These are phyloP conservation scores for Metarhizium guizhouense DNA, from an alignment of 2,329 filamentous ascomycete genomes.

Conservation along the genomic window DNA sequence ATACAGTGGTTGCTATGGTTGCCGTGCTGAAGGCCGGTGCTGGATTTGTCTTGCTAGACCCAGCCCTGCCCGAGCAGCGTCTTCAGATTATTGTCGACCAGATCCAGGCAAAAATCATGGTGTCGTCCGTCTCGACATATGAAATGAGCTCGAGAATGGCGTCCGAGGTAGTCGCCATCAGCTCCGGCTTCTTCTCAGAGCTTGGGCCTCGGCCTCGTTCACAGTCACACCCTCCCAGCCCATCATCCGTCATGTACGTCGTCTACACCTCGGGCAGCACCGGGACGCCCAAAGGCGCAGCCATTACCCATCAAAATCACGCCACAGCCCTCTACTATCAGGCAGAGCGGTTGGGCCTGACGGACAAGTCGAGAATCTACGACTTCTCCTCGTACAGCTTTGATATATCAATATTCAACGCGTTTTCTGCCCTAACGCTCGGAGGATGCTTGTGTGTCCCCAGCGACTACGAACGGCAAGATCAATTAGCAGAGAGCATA, in stretches of 20 bases:
- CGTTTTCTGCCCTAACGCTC: too few species aligned
- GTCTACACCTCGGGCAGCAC: conserved; percentile 8
- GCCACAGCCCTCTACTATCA: too few species aligned
- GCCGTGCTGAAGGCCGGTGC: conserved; percentile 12
- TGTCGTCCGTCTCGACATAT: neutral
- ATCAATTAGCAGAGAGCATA: too few species aligned
- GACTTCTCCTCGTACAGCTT: too few species aligned
- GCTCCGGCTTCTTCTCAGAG: neutral
- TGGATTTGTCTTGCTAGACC: conserved; percentile 9
- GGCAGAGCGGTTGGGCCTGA: conserved; percentile 1
- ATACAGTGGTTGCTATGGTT: conserved; percentile 11
- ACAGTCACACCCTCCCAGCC: neutral
- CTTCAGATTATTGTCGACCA: neutral
- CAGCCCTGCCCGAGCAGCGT: conserved; percentile 3
- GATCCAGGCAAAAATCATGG: neutral
- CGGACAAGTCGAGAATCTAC: neutral
- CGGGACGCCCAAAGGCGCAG: conserved; percentile 2
- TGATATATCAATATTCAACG: too few species aligned
- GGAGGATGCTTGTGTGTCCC: too few species aligned
- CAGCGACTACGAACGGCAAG: too few species aligned
- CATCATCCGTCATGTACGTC: neutral
- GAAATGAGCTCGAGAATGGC: neutral
- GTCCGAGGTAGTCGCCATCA: neutral
- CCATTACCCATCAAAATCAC: neutral
- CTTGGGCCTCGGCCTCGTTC: too few species aligned